These are phyloP conservation scores for Trametes sp. DNA, from an alignment of 1,284 basidiomycete species.

Conservation along the genomic window DNA sequence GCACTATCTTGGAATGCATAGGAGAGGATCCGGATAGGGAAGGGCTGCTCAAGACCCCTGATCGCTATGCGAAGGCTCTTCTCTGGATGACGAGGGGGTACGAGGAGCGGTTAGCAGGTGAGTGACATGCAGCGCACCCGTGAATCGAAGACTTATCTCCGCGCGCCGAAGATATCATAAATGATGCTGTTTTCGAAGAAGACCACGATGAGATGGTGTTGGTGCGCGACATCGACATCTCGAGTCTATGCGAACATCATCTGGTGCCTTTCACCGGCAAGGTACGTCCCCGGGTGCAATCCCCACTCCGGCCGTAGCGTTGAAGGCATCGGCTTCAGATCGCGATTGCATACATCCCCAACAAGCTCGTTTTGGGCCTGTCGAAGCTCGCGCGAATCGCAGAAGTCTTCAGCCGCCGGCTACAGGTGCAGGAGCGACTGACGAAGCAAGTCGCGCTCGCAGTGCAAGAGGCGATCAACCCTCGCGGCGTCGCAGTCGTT, in stretches of 20 bases:
- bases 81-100: constrained; percentile 99
- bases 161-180: constrained; percentile 84
- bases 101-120: constrained; percentile 91
- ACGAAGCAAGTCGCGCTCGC: constrained; percentile 98
- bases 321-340: constrained; percentile 47
- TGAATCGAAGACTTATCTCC: constrained; percentile 16
- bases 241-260: constrained; percentile 98
- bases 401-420: constrained; percentile 94
- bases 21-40: constrained; percentile 98
- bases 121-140: constrained; percentile 19
- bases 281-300: constrained; percentile 55
- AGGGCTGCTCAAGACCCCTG: constrained; percentile 91
- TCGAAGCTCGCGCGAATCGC: constrained; percentile 98
- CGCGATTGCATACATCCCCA: constrained; percentile 94
- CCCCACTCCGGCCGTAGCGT: neutral
- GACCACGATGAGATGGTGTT: constrained; percentile 99
- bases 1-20: constrained; percentile 95
- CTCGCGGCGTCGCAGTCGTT: constrained; percentile 98
- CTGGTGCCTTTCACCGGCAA: constrained; percentile 99
- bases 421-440: constrained; percentile 98
- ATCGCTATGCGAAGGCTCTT: constrained; percentile 95
- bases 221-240: constrained; percentile 97
- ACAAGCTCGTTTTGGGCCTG: constrained; percentile 94
- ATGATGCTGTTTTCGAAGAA: constrained; percentile 98
- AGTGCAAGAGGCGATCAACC: constrained; percentile 96